Evolutionary conservation across 2,329 filamentous ascomycete genomes (phyloP).

Genomic region (Grosmannia penicillata): DNA sequence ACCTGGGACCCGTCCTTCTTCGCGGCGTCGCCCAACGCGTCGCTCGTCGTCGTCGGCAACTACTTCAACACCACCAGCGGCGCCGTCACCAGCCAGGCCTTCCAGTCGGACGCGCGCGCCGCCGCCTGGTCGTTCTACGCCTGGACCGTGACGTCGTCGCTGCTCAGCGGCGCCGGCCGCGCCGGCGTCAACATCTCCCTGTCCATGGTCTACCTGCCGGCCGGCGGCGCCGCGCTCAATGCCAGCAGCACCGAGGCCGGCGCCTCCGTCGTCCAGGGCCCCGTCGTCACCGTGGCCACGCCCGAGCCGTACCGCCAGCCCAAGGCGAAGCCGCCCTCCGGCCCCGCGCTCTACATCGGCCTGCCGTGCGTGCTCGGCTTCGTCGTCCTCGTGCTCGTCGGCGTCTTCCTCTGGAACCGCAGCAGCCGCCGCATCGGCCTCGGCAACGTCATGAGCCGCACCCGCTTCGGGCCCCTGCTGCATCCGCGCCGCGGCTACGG

Average conservation of each 20-base stretch:
- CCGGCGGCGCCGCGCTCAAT: conserved; percentile 12
- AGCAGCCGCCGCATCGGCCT: conserved; percentile 33
- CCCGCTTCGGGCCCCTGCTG: conserved; percentile 3
- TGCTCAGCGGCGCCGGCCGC: conserved; percentile 21
- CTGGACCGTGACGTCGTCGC: conserved; percentile 23
- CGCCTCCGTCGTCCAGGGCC: conserved; percentile 18
- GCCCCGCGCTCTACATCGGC: conserved; percentile 34
- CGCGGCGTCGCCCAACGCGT: conserved; percentile 22
- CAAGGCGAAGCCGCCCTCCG: conserved; percentile 17
- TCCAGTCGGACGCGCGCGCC: conserved; percentile 19
- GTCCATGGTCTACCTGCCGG: conserved; percentile 23
- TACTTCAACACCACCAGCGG: conserved; percentile 24
- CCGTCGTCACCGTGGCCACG: conserved; percentile 25
- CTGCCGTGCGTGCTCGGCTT: conserved; percentile 35
- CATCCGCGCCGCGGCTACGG: conserved; percentile 26
- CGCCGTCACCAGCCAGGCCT: conserved; percentile 15
- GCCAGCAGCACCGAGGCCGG: conserved; percentile 9
- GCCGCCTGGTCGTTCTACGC: conserved; percentile 33
- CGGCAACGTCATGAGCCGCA: conserved; percentile 35
- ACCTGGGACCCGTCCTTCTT: conserved; percentile 42
- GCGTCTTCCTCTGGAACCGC: conserved; percentile 42
- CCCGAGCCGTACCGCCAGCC: conserved; percentile 18
- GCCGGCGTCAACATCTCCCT: conserved; percentile 31
- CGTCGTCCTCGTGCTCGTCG: conserved; percentile 31
- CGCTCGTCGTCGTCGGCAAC: conserved; percentile 20